Conservation (phyloP, 208 protist genomes). For the Strigomonas culicis region DNA sequence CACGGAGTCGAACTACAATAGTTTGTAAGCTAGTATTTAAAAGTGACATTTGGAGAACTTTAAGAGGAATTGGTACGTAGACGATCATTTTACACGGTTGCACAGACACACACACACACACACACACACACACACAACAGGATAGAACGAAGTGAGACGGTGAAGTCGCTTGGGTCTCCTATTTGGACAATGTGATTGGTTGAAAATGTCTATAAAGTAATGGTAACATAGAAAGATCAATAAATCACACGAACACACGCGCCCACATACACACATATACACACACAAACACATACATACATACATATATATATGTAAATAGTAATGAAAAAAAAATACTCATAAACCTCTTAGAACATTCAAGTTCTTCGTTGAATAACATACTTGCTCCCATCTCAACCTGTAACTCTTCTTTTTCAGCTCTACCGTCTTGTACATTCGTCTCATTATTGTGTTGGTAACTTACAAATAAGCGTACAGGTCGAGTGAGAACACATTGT, state of each 20-base stretch:
- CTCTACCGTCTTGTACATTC: no score
- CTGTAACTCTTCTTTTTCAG: no score
- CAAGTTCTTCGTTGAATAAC: no score
- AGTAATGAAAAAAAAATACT: slow-evolving; percentile 17
- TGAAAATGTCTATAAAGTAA: slow-evolving; percentile 1
- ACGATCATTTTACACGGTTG: neutral
- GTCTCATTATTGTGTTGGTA: no score
- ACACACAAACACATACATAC: no score
- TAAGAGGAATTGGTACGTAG: neutral
- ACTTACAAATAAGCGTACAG: no score
- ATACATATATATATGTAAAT: slow-evolving; percentile 4
- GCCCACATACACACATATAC: neutral
- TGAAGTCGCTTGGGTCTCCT: neutral
- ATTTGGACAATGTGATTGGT: neutral
- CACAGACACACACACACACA: neutral
- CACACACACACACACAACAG: neutral
- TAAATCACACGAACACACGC: slow-evolving; percentile 6
- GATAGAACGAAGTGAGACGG: neutral
- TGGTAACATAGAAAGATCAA: slow-evolving; percentile 8
- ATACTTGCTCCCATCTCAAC: no score
- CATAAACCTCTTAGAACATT: no score
- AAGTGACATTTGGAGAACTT: slow-evolving; percentile 51
- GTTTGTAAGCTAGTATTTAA: slow-evolving; percentile 86
- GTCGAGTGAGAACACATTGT: no score
- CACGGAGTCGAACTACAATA: slow-evolving; percentile 70